These are phyloP conservation scores for Podaxis sp. DNA, from an alignment of 768 basidiomycete genomes.

Conservation along the genomic window DNA sequence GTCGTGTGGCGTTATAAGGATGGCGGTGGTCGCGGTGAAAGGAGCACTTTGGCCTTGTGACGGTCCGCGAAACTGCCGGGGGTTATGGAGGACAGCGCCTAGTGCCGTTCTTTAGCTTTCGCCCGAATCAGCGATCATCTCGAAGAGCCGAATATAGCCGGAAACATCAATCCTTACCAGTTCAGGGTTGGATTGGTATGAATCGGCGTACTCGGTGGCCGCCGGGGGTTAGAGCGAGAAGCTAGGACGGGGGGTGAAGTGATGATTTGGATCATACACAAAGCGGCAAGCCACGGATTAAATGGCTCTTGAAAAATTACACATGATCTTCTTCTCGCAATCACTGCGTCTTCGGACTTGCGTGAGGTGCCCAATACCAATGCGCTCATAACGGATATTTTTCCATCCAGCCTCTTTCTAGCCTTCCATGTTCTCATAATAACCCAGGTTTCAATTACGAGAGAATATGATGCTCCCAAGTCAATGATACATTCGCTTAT, in stretches of 20 bases:
- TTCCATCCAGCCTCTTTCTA: neutral
- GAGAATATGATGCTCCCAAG: neutral
- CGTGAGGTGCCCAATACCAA: neutral
- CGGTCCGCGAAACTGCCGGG: neutral
- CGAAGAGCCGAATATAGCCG: slow-evolving; percentile 8
- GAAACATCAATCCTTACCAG: neutral
- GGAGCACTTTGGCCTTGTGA: neutral
- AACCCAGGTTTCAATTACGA: neutral
- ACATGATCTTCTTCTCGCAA: neutral
- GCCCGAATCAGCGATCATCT: slow-evolving; percentile 11
- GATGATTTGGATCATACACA: neutral
- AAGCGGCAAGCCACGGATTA: neutral
- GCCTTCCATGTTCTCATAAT: neutral
- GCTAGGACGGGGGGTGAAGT: neutral
- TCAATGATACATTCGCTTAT: neutral
- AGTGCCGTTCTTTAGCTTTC: neutral
- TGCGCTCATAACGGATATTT: neutral
- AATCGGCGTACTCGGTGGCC: neutral
- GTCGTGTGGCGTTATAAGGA: neutral
- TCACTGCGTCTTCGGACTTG: neutral
- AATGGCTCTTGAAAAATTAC: neutral
- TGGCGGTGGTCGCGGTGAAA: neutral
- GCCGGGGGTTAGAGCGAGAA: neutral
- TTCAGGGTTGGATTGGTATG: neutral
- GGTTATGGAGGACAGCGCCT: neutral